Evolutionary conservation across 1,284 basidiomycete species (phyloP), one percentile per base, ranked within the genome.

Genomic region (Porodaedalea pini): DNA sequence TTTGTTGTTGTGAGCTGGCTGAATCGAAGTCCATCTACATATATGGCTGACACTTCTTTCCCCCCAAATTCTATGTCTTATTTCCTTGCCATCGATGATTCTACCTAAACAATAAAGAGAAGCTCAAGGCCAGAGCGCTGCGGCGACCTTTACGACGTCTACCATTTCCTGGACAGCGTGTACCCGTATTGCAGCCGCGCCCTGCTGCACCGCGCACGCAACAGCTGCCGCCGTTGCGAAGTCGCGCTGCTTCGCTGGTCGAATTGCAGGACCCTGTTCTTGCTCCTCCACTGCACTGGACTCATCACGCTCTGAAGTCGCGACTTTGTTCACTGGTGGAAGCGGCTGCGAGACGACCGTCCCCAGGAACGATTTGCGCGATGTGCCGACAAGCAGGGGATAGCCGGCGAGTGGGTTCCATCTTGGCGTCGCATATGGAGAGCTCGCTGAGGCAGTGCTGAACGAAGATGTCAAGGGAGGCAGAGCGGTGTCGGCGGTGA

Each of bases 171-270:
- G 69, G 1, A 88, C 82, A 68, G 96, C 90, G 70, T 99, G 96
- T 1, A 97, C 93, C 21, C 95, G 74, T 1, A 98, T 80, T 0
- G 94, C 73, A 57, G 83, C 78, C 0, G 83, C 84, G 0, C 86
- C 84, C 65, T 90, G 87, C 61, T 87, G 83, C 6, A 93, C 82
- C 29, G 90, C 89, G 63, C 85, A 87, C 0, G 86, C 74, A 31
- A 92, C 87, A 2, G 88, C 82, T 0, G 90, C 89, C 0, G 90
- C 88, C 13, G 95, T 98, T 1, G 91, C 95, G 73, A 81, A 89
- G 0, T 75, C 80, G 7, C 95, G 76, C 59, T 93, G 86, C 55
- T 77, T 80, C 0, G 92, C 78, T 15, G 65, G 62, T 2, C 82
- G 84, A 62, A 77, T 67, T 29, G 17, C 55, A 15, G 27, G 43